These are phyloP conservation scores for Paspalum vaginatum DNA, from an alignment of 176 grass and related monocot species.

Conservation along the genomic window DNA sequence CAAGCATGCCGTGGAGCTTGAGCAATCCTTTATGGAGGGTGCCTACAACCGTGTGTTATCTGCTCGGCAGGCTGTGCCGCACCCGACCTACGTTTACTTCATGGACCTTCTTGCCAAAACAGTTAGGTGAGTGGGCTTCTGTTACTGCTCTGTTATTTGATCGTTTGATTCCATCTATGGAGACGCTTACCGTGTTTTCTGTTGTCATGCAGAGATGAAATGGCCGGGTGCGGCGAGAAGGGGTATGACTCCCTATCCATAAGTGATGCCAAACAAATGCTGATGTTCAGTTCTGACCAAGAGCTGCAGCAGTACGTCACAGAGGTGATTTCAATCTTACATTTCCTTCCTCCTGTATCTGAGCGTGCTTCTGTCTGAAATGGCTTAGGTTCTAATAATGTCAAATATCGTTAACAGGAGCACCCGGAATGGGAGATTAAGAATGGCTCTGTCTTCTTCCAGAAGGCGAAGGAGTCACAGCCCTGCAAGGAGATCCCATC, in stretches of 20 bases:
- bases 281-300: constrained; percentile 88
- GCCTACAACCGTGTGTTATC: constrained; percentile 81
- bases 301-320: constrained; percentile 83
- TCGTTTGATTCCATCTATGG: background rate
- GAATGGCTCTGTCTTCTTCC: constrained; percentile 70
- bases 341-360: background rate
- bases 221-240: constrained; percentile 92
- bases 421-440: constrained; percentile 90
- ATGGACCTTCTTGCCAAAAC: constrained; percentile 99
- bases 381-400: background rate
- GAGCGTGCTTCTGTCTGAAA: background rate
- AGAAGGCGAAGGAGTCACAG: constrained; percentile 82
- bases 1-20: constrained; percentile 78
- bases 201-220: constrained; percentile 76
- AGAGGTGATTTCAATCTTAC: constrained; percentile 48
- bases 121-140: constrained; percentile 63
- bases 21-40: constrained; percentile 91
- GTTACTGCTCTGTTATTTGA: constrained; percentile 32
- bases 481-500: constrained; percentile 97
- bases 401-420: constrained; percentile 49
- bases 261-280: constrained; percentile 83
- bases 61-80: constrained; percentile 69
- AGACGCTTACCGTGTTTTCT: background rate
- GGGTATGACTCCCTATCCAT: constrained; percentile 88
- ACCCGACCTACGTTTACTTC: constrained; percentile 87